Percentiles rank a stretch among this genome's conserved stretches.
phyloP scores from a whole-genome alignment of 164 flowering plant genomes.

The Chimonanthus praecox region DNA sequence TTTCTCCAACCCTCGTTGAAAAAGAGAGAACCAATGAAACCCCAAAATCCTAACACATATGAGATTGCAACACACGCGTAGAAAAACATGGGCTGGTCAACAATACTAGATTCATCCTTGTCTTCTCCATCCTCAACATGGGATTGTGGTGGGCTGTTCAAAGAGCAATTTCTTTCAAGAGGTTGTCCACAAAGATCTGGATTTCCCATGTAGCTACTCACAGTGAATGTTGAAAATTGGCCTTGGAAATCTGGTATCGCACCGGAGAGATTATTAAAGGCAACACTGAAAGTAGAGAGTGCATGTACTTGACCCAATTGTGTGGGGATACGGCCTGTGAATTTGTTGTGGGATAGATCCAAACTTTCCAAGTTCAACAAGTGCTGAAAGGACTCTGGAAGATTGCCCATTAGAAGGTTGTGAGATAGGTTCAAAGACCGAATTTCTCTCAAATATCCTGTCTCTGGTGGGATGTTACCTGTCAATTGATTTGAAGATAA shows the following conservation, averaged over 20 bases:
- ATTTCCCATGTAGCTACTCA: slow-evolving; percentile 9
- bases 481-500: neutral
- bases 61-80: neutral
- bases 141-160: neutral
- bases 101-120: neutral
- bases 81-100: neutral
- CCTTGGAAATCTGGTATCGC: neutral
- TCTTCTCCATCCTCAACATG: neutral
- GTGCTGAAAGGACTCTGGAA: slow-evolving; percentile 3
- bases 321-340: slow-evolving; percentile 3
- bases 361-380: slow-evolving; percentile 6
- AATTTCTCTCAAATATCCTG: too few relatives aligned
- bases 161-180: neutral
- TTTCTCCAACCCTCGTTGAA: neutral
- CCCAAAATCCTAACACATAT: neutral
- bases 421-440: too few relatives aligned
- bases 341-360: neutral
- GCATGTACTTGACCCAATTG: neutral
- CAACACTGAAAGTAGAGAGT: slow-evolving; percentile 6
- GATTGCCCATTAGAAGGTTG: slow-evolving; percentile 1
- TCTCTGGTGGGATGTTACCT: too few relatives aligned
- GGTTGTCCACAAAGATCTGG: slow-evolving; percentile 8
- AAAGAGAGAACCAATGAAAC: neutral
- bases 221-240: slow-evolving; percentile 4
- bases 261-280: slow-evolving; percentile 6